Evolutionary conservation across 345 rosid species (phyloP).

Genomic region (Noccaea bulbosa): DNA sequence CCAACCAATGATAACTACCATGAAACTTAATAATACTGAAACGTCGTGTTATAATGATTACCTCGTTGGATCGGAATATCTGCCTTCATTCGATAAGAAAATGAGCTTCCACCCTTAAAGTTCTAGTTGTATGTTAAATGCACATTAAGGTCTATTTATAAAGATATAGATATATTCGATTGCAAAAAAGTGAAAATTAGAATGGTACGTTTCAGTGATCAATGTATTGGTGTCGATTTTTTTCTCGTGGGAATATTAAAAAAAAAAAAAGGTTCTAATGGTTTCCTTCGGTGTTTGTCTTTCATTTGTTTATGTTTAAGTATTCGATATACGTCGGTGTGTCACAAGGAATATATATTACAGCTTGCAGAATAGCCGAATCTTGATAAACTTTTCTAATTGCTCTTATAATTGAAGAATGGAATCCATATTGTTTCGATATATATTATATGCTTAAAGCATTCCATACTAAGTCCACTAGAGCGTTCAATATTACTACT

Average conservation of each 20-base stretch:
- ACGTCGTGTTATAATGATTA: slow-evolving; percentile 17
- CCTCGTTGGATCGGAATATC: slow-evolving; percentile 23
- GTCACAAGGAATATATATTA: slow-evolving; percentile 26
- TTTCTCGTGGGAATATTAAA: slow-evolving; percentile 22
- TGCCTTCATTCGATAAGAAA: slow-evolving; percentile 17
- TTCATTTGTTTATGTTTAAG: neutral
- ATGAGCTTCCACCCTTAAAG: slow-evolving; percentile 11
- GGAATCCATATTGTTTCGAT: neutral
- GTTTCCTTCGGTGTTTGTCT: slow-evolving; percentile 16
- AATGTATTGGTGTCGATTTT: slow-evolving; percentile 6
- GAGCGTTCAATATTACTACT: neutral
- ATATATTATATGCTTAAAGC: slow-evolving; percentile 18
- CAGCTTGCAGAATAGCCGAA: slow-evolving; percentile 41
- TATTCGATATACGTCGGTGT: neutral
- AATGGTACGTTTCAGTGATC: slow-evolving; percentile 1
- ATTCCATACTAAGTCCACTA: slow-evolving; percentile 19
- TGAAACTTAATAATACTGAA: neutral
- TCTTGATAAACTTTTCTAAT: neutral
- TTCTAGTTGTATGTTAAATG: neutral
- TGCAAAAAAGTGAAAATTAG: slow-evolving; percentile 8
- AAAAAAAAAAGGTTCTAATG: neutral
- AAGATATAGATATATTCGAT: slow-evolving; percentile 3
- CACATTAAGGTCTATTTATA: slow-evolving; percentile 28
- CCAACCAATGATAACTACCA: slow-evolving; percentile 3
- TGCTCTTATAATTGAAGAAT: slow-evolving; percentile 5